phyloP scores from a whole-genome alignment of 768 basidiomycete genomes.

The Suillus placidus region DNA sequence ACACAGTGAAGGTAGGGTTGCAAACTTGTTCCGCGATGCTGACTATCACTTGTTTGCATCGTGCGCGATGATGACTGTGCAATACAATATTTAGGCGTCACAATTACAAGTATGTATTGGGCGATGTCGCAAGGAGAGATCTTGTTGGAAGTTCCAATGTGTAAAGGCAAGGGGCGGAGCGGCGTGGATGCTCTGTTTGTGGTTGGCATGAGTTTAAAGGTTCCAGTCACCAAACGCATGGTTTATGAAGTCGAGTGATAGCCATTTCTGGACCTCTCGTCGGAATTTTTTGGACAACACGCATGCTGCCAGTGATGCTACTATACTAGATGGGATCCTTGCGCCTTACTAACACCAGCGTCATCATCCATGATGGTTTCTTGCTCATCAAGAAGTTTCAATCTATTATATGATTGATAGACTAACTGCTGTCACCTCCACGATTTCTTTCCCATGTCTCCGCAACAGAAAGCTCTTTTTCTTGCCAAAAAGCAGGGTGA shows the following conservation, averaged over 20 bases:
- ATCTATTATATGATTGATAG: too few species aligned
- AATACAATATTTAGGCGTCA: too few species aligned
- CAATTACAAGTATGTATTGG: constrained; percentile 39
- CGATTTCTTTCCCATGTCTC: constrained; percentile 24
- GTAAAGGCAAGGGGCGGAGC: constrained; percentile 60
- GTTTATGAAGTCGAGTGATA: constrained; percentile 58
- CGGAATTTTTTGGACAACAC: too few species aligned
- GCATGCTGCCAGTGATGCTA: too few species aligned
- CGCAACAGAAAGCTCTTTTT: constrained; percentile 33
- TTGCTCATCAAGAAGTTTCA: too few species aligned
- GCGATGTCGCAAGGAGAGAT: constrained; percentile 78
- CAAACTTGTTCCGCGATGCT: too few species aligned
- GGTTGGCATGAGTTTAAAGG: constrained; percentile 85
- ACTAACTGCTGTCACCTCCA: background rate
- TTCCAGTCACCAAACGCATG: constrained; percentile 91
- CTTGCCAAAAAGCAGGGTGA: constrained; percentile 29
- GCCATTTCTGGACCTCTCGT: too few species aligned
- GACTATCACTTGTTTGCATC: too few species aligned
- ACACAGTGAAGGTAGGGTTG: constrained; percentile 24
- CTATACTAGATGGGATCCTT: too few species aligned
- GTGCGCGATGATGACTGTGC: too few species aligned
- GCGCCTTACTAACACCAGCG: too few species aligned
- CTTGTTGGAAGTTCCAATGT: constrained; percentile 61
- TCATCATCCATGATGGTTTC: too few species aligned
- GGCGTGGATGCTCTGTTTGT: constrained; percentile 86